Base-by-base conservation (phyloP, 1,284 basidiomycete genomes). In the Ceratobasidium sp. region DNA sequence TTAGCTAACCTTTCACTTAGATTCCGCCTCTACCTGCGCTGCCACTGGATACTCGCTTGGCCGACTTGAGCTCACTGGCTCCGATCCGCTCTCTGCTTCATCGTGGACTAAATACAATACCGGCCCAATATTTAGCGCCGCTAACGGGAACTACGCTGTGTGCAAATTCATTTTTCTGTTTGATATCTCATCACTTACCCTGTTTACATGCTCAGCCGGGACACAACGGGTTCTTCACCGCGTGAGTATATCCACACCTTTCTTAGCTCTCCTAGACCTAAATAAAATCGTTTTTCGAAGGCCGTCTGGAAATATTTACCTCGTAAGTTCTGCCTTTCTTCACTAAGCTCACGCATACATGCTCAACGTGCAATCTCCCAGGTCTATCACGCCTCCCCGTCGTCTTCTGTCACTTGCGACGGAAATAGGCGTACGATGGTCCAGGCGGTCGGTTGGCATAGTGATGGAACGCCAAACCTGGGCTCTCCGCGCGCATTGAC, bases 41-140 rank as follows among this genome's bases (percentile, higher is more conserved):
- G 72, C 57, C 11, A 38, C 74, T 14, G 72, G 74, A 30, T 75
- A 75, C 32, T 73, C 71, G 21, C 74, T 75, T 16, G 71, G 63
- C 2, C 75, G 76, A 2, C 78, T 83, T 6, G 80, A 81, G 73
- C 77, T 82, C 14, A 80, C 79, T 1, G 82, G 82, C 14, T 77
- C 79, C 8, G 77, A 82, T 72, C 82, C 82, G 6, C 75, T 82
- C 28, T 79, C 71, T 49, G 76, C 80, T 0, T 76, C 76, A 41
- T 80, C 80, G 5, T 83, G 82, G 82, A 58, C 61, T 0, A 73
- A 73, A 28, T 44, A 73, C 26, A 66, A 28, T 28, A 14, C 72
- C 26, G 72, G 72, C 18, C 72, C 72, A 2, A 66, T 73, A 13
- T 73, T 73, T n/a, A 57, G 47, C 3, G 50, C 61, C 1, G 61